These are phyloP conservation scores for Alternaria atra DNA, from an alignment of 2,329 filamentous ascomycete species.

Conservation along the genomic window DNA sequence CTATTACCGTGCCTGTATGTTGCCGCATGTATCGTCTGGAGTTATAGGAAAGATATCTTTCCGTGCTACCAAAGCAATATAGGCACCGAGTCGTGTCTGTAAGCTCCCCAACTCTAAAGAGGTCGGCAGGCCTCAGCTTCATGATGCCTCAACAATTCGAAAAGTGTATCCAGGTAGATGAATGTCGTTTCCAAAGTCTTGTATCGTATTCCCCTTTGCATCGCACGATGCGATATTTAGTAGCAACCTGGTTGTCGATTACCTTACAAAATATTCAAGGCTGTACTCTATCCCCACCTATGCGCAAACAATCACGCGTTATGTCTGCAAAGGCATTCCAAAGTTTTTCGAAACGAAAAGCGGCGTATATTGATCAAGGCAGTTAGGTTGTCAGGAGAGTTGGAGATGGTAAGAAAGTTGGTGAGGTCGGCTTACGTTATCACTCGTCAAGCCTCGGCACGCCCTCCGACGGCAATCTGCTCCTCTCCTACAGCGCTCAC, in stretches of 20 bases:
- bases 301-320: not conserved
- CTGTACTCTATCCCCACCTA: no score
- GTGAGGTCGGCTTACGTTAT: not conserved
- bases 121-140: no score
- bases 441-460: not conserved
- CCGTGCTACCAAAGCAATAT: no score
- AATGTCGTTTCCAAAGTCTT: no score
- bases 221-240: no score
- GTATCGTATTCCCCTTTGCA: no score
- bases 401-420: not conserved
- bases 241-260: not conserved
- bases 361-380: not conserved
- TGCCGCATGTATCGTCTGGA: not conserved
- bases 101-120: no score
- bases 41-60: no score
- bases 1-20: not conserved
- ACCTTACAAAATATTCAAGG: not conserved
- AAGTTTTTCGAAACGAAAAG: not conserved
- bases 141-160: no score
- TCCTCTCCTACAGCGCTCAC: not conserved
- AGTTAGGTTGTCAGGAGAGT: not conserved
- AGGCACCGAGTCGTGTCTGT: no score
- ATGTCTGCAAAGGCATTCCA: no score
- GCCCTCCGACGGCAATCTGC: not conserved
- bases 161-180: no score